A percentile compares a stretch with the other conserved stretches of the same genome.
These are phyloP conservation scores for Trifolium pratense DNA, from an alignment of 306 rosid genomes.

Conservation along the genomic window DNA sequence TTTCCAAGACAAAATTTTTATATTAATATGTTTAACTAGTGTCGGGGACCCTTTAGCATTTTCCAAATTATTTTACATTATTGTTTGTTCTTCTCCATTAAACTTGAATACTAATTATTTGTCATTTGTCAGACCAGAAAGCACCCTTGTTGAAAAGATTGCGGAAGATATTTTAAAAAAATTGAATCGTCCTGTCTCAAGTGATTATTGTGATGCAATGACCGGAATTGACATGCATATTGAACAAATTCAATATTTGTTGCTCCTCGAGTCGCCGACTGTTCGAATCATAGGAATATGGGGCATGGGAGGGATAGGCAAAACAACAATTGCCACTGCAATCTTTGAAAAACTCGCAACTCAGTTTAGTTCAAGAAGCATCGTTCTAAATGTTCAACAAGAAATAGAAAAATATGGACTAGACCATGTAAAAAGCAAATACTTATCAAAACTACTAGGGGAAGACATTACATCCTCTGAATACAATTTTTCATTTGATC, in stretches of 20 bases:
- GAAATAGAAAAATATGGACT: background rate
- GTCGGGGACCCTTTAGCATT: no score
- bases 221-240: background rate
- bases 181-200: background rate
- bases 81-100: no score
- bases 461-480: background rate
- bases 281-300: background rate
- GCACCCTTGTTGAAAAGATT: background rate
- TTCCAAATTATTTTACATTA: no score
- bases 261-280: background rate
- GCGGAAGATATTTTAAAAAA: background rate
- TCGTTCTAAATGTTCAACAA: background rate
- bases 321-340: background rate
- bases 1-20: no score
- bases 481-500: background rate
- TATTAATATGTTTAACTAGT: no score
- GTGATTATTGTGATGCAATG: background rate
- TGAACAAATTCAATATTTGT: background rate
- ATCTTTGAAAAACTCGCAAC: background rate
- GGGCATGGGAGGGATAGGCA: constrained; percentile 1
- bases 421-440: background rate
- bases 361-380: background rate
- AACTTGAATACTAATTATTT: no score
- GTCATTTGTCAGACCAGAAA: background rate
- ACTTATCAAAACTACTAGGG: background rate